Base-by-base conservation (phyloP, 768 basidiomycete genomes). In the Podaxis carcinomalis region DNA sequence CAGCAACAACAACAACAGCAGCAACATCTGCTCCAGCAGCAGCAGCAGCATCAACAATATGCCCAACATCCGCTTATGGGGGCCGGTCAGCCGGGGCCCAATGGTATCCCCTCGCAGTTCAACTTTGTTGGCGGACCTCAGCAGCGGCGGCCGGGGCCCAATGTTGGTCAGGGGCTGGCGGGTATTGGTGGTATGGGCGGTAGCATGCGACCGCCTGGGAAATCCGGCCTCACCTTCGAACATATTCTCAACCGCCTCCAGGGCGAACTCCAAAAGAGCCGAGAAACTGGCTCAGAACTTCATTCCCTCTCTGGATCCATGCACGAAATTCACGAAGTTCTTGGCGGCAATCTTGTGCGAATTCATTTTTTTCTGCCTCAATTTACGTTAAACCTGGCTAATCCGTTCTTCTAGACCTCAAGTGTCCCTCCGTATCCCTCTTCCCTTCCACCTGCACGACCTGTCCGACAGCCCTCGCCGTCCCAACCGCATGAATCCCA, bases 181-280 rank as follows among this genome's bases (percentile, higher is more conserved):
- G 84, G 86, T 0, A 88, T 91, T 83, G 90, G 89, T 39, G 87
- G 88, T 1, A 88, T 88, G 84, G 88, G 87, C 36, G 88, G 83
- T 40, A 82, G 81, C 62, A 85, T 87, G 74, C 81, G 88, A 13
- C 80, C 80, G 0, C 89, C 90, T 1, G 89, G 91, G 16, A 93
- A 93, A 74, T 89, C 88, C 67, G 93, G 93, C 0, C 78, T 97
- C 23, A 91, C 87, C 6, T 96, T 98, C 69, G 95, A 98, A 67
- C 92, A 95, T 67, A 93, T 98, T 56, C 76, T 98, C 49, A 90
- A 81, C 59, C 85, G 92, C 37, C 78, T 98, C 2, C 95, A 98
- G 71, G 87, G 88, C 64, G 95, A 98, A 70, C 84, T 98, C n/a
- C 89, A 91, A 75, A 97, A 96, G 76, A 94, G 92, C 68, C 85